These are phyloP conservation scores for Polytolypa hystricis DNA, from an alignment of 2,329 filamentous ascomycete genomes.

Conservation along the genomic window DNA sequence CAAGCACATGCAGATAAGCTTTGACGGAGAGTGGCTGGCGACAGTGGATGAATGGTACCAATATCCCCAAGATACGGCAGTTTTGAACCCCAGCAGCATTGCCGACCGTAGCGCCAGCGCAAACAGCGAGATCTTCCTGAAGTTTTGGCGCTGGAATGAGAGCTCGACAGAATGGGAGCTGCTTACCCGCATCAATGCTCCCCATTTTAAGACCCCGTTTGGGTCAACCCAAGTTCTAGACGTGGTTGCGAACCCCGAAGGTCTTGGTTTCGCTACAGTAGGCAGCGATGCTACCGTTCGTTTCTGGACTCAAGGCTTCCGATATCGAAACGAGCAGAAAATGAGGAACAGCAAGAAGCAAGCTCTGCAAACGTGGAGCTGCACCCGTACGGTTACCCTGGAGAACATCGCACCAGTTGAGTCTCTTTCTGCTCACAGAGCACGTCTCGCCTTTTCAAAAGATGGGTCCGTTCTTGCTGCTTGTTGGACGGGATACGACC, in stretches of 20 bases:
- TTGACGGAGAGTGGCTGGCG: slow-evolving; percentile 78
- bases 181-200: slow-evolving; percentile 70
- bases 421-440: slow-evolving; percentile 32
- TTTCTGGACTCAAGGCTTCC: slow-evolving; percentile 67
- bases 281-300: slow-evolving; percentile 69
- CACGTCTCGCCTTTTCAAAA: slow-evolving; percentile 65
- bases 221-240: slow-evolving; percentile 53
- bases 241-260: slow-evolving; percentile 58
- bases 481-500: slow-evolving; percentile 29
- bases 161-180: slow-evolving; percentile 55
- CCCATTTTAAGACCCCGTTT: slow-evolving; percentile 52
- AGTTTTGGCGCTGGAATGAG: slow-evolving; percentile 70
- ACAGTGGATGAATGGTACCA: slow-evolving; percentile 88
- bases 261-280: slow-evolving; percentile 68
- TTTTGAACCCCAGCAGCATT: slow-evolving; percentile 32
- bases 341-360: slow-evolving; percentile 41
- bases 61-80: slow-evolving; percentile 54
- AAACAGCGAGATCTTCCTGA: slow-evolving; percentile 63
- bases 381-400: slow-evolving; percentile 44
- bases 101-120: neutral
- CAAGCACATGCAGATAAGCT: slow-evolving; percentile 61
- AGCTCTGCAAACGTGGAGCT: slow-evolving; percentile 64
- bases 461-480: slow-evolving; percentile 77
- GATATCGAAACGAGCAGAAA: slow-evolving; percentile 51
- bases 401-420: slow-evolving; percentile 28